Evolutionary conservation across 148 eudicot species (phyloP), one percentile per base, ranked within the genome.

Genomic region (Polygonum maritimum): DNA sequence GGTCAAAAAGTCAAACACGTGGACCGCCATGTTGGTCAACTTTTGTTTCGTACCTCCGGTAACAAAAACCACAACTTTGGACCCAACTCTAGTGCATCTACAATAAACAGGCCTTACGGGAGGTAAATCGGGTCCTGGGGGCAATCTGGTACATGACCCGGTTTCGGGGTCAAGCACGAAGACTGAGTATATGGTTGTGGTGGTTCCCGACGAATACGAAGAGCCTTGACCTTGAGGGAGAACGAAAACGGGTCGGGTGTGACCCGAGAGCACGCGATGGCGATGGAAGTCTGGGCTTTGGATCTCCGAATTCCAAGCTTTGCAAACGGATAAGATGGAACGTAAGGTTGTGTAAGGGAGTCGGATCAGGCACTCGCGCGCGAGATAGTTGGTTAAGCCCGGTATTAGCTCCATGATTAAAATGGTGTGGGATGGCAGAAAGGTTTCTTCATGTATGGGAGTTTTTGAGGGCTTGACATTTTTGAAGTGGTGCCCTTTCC

Each of bases 321-420:
- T 76, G 74, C 87, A 84, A 2, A 94, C 92, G 0, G 87, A 75
- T 0, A 80, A 41, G 1, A 82, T 86, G 1, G 87, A 71, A 0
- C 93, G 78, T 63, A 92, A 84, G 12, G 75, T 40, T 3, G 83
- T 35, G 75, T 80, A 81, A 2, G 92, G 82, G 10, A 88, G 48
- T 33, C 96, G 84, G 33, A 89, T 79, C 6, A 92, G 79, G 63
- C 97, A 94, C 38, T 89, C 91, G 1, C 85, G 77, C 33, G 91
- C 93, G 67, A 94, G 45, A 51, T 89, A 89, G 63, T 87, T 58
- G 0, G 86, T 4, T 49, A 94, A 86, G 55, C 90, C 88, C 21
- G 92, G 96, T 74, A 90, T 78, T 60, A 86, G 81, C 52, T 86
- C 89, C 97, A 47, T 47, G 49, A 47, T 10, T 47, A 2, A 26